Base-by-base conservation (phyloP, 352 stramenopile genomes). In the Hyphochytrium catenoides region DNA sequence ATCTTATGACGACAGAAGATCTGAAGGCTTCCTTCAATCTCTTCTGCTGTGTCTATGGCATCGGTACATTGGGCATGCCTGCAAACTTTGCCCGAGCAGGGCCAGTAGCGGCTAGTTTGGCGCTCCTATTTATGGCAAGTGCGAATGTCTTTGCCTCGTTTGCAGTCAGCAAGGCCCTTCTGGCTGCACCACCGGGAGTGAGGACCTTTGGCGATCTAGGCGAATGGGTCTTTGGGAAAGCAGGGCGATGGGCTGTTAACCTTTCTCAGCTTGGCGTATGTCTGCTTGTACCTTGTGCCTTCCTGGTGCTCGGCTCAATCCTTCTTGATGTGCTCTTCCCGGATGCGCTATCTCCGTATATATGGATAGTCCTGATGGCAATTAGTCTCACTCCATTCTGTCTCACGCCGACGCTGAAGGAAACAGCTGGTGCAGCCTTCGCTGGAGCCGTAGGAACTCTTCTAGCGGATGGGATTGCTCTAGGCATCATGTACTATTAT, bases 101-200 rank as follows among this genome's bases (percentile, higher is more conserved):
- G 4, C 59, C 59, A 3, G 31, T 36, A n/a, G 54, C 65, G 26
- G 60, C 57, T 11, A 41, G 50, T 8, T 40, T 63, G 14, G 60
- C 54, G 16, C 55, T 68, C 39, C 28, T 59, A 1, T 70, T 74
- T 48, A 74, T 74, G 61, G 58, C 56, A 0, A 56, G 62, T 26
- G 57, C 58, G 47, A 74, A 74, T 44, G 51, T 69, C 36, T 74
- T 71, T 36, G 56, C 61, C 14, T 62, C 57, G 5, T 53, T 74
- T 26, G 36, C 50, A 1, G 55, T 51, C 46, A 66, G 55, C 43
- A 70, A 69, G 42, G 50, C 63, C 14, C 55, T 74, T 41, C 46
- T 74, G 14, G 41, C 56, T 3, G 62, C 62, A 14, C 62, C 62
- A 4, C 45, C 44, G 20, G 51, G 47, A 2, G 58, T 74, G n/a